Evolutionary conservation across 495 filamentous ascomycete species (phyloP), one percentile per base, ranked within the genome.

Genomic region (Neurospora terricola): DNA sequence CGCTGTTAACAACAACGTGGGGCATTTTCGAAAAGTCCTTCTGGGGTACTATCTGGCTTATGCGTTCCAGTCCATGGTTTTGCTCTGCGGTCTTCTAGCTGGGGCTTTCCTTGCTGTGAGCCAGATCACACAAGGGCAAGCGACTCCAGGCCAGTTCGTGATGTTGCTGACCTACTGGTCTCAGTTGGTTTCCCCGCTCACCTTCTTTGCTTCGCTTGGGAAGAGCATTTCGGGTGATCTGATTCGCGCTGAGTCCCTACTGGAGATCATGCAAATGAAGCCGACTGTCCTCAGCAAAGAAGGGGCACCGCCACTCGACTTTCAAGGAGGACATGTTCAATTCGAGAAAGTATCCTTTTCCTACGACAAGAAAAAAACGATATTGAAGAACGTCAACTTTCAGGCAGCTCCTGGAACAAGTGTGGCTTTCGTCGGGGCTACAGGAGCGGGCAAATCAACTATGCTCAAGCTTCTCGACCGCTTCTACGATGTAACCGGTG

Each of bases 371-470:
- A 86, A 90, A 73, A 90, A 91, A 79, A 82, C 84, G 10, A 89
- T 88, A 23, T 83, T 93, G 78, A 90, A 91, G 74, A 79, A 88
- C 62, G 83, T 94, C 73, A 89, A 83, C 76, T 90, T 94, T 75
- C 82, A 78, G 54, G 88, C 85, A 66, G 80, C 82, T 8, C 80
- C 87, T 2, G 92, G 92, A 18, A 84, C 86, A 71, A 93, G 90
- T 9, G 85, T 92, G 14, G 92, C 92, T 9, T 86, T 94, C 21
- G 92, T 94, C n/a, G 93, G 92, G 3, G 87, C 89, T 74, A 92
- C 91, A 4, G 92, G 92, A 27, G 87, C 87, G 34, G 92, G 92
- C 23, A 96, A 94, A 77, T 91, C 91, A 4, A 93, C 91, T 3
- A 89, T 93, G 45, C 82, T 94, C 62, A 91, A 92, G 75, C 85